Conservation (phyloP, 495 filamentous ascomycete genomes). For the Aspergillus biplanus region DNA sequence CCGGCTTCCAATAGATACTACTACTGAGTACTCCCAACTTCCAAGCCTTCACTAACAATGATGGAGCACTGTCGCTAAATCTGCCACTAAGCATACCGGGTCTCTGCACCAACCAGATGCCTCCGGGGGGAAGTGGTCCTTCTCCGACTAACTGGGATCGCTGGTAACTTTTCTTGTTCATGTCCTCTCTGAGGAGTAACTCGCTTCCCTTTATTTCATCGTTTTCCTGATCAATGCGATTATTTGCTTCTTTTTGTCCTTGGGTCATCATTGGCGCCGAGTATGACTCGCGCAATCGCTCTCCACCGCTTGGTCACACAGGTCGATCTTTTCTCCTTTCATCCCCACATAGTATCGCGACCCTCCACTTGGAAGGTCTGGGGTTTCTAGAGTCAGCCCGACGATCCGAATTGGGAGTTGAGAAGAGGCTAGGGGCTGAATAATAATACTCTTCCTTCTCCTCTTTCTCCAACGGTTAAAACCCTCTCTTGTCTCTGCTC, state of each 20-base stretch:
- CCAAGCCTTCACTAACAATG: too few species aligned
- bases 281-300: not conserved
- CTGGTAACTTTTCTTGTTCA: not conserved
- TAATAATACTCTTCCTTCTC: slow-evolving; percentile 13
- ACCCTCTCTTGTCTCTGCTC: not conserved
- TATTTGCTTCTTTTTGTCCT: too few species aligned
- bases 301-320: not conserved
- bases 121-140: not conserved
- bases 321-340: not conserved
- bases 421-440: slow-evolving; percentile 12
- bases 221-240: too few species aligned
- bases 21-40: too few species aligned
- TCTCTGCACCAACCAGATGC: not conserved
- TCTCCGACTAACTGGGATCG: not conserved
- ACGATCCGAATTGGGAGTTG: slow-evolving; percentile 6
- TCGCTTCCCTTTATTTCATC: too few species aligned
- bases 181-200: not conserved
- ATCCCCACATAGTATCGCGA: slow-evolving; percentile 6
- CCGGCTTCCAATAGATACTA: too few species aligned
- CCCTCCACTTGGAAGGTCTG: not conserved
- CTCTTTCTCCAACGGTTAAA: not conserved
- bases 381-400: slow-evolving; percentile 9
- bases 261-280: not conserved
- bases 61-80: not conserved
- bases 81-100: not conserved